Evolutionary conservation across 192 early-diverging fungal genomes (phyloP).

Genomic region (Linnemannia zychae): DNA sequence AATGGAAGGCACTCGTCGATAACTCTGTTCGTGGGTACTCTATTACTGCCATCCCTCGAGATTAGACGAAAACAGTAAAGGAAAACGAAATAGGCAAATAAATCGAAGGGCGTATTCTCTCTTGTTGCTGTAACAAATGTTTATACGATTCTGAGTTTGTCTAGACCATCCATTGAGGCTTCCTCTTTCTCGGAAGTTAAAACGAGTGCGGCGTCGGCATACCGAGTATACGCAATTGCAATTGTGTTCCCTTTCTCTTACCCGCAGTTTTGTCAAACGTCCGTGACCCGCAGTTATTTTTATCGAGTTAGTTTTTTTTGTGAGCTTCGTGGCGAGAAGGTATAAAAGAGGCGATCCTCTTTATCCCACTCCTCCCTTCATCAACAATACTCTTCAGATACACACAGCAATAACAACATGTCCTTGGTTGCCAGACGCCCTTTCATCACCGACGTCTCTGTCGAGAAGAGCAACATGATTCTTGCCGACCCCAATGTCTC

Average conservation of each 20-base stretch:
- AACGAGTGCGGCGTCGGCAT: neutral
- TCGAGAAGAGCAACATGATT: constrained; percentile 25
- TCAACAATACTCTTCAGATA: neutral
- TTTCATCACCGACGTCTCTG: constrained; percentile 5
- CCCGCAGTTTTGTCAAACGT: constrained; percentile 4
- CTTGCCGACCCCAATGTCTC: constrained; percentile 21
- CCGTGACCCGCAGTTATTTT: neutral
- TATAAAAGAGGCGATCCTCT: neutral
- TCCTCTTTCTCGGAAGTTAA: neutral
- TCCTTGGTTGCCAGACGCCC: constrained; percentile 7
- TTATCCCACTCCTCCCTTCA: neutral
- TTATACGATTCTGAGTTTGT: neutral
- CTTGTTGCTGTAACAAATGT: neutral
- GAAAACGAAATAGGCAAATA: neutral
- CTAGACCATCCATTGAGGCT: neutral
- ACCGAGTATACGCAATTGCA: neutral
- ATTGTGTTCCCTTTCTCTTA: neutral
- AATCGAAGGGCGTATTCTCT: neutral
- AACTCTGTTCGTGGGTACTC: constrained; percentile 9
- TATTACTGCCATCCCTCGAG: neutral
- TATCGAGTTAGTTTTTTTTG: neutral
- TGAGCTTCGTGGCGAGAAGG: neutral
- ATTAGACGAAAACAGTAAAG: neutral
- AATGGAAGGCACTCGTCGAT: constrained; percentile 9
- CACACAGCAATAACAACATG: neutral